Base-by-base conservation (phyloP, 495 filamentous ascomycete genomes). In the Cryomyces minteri region DNA sequence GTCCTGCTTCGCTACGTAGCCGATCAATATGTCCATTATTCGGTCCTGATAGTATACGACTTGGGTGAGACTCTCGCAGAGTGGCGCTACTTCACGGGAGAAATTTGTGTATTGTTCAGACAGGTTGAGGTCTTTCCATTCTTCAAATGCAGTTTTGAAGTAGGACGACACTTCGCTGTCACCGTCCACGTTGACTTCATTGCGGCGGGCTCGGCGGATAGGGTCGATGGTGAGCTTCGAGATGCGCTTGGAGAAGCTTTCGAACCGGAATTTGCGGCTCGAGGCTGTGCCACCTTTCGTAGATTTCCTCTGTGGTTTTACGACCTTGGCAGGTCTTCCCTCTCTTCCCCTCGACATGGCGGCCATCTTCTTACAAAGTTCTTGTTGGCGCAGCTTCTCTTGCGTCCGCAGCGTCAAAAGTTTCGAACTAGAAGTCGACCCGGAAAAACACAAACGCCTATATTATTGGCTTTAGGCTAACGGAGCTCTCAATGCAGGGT, bases 201-300 rank as follows among this genome's bases (percentile, higher is more conserved):
- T 72, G 45, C 77, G 77, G 59, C 87, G 84, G 51, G 85, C 80
- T 63, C 76, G 76, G 52, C 88, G 82, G 51, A 95, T 74, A 18
- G 90, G 88, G 55, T 96, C 88, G 66, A 99, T 81, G 57, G 76
- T 88, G 59, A 96, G 69, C 61, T 90, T 94, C 51, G 86, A 76
- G 57, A 99, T 84, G 58, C 94, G 93, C 60, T 79, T 69, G 33
- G 83, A 86, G 63, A 99, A 99, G 41, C 78, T 76, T 66, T 99
- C 82, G 72, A 85, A 96, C 60, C 81, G 72, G 59, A 94, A 83
- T 31, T 79, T 77, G 52, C 82, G 87, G 50, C 77, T 77, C 31
- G 86, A 81, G 50, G 68, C 66, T 6, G 86, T 94, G 50, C 74
- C 65, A 6, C 69, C 53, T 41, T 55, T 59, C 43, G 47, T 50